Evolutionary conservation across 1,139 yeast genomes (phyloP).

Genomic region (Pichia terricola): DNA sequence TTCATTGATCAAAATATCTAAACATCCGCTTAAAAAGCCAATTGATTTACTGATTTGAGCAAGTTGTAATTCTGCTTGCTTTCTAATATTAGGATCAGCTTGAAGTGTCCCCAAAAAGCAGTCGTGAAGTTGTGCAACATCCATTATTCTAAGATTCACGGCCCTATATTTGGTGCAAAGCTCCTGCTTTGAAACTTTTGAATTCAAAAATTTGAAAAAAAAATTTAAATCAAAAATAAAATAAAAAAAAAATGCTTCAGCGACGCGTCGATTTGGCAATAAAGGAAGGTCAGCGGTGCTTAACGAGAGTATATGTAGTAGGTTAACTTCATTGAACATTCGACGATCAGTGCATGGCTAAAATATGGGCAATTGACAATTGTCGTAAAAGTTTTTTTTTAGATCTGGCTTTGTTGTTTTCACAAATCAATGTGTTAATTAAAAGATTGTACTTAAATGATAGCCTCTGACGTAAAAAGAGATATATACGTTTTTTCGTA

Average conservation of each 20-base stretch:
- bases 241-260: neutral
- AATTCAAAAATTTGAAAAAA: neutral
- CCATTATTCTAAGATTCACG: conserved; percentile 31
- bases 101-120: conserved; percentile 79
- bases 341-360: too few relatives aligned
- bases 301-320: too few relatives aligned
- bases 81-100: conserved; percentile 53
- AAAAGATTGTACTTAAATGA: too few relatives aligned
- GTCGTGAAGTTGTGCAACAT: conserved; percentile 53
- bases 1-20: conserved; percentile 57
- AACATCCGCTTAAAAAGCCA: conserved; percentile 78
- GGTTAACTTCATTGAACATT: too few relatives aligned
- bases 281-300: too few relatives aligned
- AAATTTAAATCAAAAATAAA: neutral
- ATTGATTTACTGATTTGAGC: conserved; percentile 45
- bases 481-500: too few relatives aligned
- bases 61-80: conserved; percentile 61
- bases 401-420: too few relatives aligned
- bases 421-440: too few relatives aligned
- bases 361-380: too few relatives aligned
- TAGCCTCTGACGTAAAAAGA: too few relatives aligned
- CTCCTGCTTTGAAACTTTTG: too few relatives aligned
- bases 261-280: neutral
- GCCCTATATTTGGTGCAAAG: neutral
- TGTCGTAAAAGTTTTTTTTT: too few relatives aligned